Percentiles rank a stretch among this genome's conserved stretches.
phyloP scores from a whole-genome alignment of 768 basidiomycete species.

The Hygrophorus pudorinus region DNA sequence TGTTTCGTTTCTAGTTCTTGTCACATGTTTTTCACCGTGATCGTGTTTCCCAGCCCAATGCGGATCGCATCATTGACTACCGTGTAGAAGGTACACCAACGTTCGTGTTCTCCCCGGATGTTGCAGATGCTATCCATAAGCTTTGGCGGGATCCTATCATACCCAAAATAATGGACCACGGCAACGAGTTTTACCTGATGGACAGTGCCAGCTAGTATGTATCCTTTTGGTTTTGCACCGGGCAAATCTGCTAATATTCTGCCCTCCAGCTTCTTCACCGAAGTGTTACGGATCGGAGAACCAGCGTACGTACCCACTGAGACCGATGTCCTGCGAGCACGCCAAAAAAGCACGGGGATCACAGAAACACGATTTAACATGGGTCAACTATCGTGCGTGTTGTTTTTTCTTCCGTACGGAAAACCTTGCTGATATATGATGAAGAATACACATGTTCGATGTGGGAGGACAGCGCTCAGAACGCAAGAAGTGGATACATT shows the following conservation, averaged over 20 bases:
- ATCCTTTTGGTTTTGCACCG: conserved; percentile 11
- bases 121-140: conserved; percentile 58
- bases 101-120: conserved; percentile 46
- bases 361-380: conserved; percentile 77
- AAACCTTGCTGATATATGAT: not conserved
- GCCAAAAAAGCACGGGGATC: conserved; percentile 85
- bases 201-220: conserved; percentile 88
- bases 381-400: conserved; percentile 54
- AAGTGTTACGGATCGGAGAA: conserved; percentile 75
- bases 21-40: conserved; percentile 1
- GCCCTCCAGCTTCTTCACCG: conserved; percentile 67
- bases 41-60: conserved; percentile 21
- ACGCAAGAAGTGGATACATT: conserved; percentile 75
- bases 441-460: conserved; percentile 62
- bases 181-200: conserved; percentile 85
- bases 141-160: conserved; percentile 66
- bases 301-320: conserved; percentile 79
- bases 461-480: conserved; percentile 75
- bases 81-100: conserved; percentile 32
- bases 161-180: conserved; percentile 42
- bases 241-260: not conserved
- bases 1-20: conserved; percentile 5
- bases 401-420: not conserved
- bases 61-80: conserved; percentile 57
- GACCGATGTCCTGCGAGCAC: conserved; percentile 79